phyloP scores from a whole-genome alignment of 306 rosid species.

The Cucurbita moschata region DNA sequence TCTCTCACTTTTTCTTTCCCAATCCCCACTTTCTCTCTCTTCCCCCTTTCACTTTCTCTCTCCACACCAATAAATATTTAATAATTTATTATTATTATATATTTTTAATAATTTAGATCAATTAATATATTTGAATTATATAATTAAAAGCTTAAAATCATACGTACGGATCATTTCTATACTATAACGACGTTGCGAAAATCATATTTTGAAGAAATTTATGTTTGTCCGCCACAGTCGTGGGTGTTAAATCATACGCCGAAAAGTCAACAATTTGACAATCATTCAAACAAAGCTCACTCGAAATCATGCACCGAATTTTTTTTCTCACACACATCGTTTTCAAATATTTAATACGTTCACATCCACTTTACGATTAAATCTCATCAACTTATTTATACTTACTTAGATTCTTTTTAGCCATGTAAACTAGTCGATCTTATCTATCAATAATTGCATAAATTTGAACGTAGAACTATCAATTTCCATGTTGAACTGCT shows the following conservation, averaged over 20 bases:
- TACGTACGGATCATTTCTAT: too few species aligned
- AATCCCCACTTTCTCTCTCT: neutral
- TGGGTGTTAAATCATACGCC: neutral
- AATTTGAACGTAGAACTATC: too few species aligned
- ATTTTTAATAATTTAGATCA: too few species aligned
- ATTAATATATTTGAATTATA: too few species aligned
- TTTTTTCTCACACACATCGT: neutral
- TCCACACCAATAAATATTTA: neutral
- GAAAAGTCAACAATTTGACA: neutral
- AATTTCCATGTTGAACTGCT: too few species aligned
- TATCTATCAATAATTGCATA: too few species aligned
- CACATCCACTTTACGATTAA: neutral
- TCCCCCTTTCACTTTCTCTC: neutral
- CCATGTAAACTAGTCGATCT: too few species aligned
- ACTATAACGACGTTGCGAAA: too few species aligned
- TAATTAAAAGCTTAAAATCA: too few species aligned
- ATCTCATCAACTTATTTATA: neutral
- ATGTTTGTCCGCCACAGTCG: neutral
- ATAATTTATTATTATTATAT: neutral
- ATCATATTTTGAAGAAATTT: neutral
- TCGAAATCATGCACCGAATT: neutral
- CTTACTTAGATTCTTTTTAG: too few species aligned
- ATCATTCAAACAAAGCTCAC: neutral
- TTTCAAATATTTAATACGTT: neutral
- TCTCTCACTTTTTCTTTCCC: slow-evolving; percentile 6